Conservation (phyloP, 176 grass and related monocot species). For the Cenchrus fungigraminus region DNA sequence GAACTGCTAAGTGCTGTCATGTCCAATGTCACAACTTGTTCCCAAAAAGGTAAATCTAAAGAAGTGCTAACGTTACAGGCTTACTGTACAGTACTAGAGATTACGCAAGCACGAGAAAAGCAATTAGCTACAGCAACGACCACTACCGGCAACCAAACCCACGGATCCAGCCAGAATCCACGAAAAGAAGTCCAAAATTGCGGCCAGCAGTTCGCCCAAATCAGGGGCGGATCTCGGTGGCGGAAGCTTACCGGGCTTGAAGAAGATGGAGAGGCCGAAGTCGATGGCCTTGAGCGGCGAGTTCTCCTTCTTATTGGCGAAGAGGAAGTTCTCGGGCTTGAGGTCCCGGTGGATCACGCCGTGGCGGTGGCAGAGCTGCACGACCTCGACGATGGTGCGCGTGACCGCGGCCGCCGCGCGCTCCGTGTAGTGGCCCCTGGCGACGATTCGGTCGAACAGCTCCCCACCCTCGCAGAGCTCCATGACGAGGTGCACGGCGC, state of each 20-base stretch:
- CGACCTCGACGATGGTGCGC: conserved; percentile 95
- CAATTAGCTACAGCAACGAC: conserved; percentile 21
- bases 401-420: conserved; percentile 84
- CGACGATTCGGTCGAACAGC: conserved; percentile 96
- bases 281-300: conserved; percentile 97
- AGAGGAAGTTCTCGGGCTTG: conserved; percentile 99
- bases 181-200: conserved; percentile 24
- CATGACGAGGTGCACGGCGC: conserved; percentile 98
- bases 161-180: conserved; percentile 39
- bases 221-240: conserved; percentile 16
- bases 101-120: conserved; percentile 46
- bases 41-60: conserved; percentile 22
- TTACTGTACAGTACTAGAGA: background rate
- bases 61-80: conserved; percentile 7
- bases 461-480: conserved; percentile 99
- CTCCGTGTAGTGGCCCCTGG: conserved; percentile 93
- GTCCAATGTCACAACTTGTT: conserved; percentile 34
- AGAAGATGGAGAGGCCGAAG: conserved; percentile 99
- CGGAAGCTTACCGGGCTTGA: conserved; percentile 80
- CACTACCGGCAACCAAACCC: conserved; percentile 18
- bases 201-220: conserved; percentile 31
- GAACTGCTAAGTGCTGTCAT: conserved; percentile 1
- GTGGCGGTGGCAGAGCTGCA: conserved; percentile 97
- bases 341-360: conserved; percentile 99
- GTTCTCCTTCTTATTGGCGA: conserved; percentile 99